A percentile compares a stretch with the other conserved stretches of the same genome.
Conservation (phyloP, 2,329 filamentous ascomycete genomes). For the Paracoccidioides lutzii region DNA sequence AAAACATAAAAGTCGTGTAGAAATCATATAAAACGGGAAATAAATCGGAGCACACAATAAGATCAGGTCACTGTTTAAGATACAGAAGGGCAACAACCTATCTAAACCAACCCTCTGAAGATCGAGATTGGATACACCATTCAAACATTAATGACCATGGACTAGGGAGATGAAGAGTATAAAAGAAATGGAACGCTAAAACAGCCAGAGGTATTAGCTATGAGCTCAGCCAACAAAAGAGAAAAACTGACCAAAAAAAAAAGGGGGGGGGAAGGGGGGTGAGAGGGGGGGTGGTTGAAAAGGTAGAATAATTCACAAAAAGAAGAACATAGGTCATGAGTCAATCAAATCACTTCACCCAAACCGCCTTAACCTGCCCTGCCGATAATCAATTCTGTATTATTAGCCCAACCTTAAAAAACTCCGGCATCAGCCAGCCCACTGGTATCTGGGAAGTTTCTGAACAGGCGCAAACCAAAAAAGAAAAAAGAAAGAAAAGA, state of each 20-base stretch:
- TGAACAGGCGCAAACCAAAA: conserved; percentile 1
- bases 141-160: no score
- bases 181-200: neutral
- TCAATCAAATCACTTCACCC: conserved; percentile 18
- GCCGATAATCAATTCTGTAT: neutral
- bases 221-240: neutral
- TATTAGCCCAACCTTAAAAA: conserved; percentile 8
- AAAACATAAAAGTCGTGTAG: neutral
- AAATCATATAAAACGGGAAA: neutral
- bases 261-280: neutral
- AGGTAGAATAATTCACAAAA: conserved; percentile 10
- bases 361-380: neutral
- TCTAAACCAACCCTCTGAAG: no score
- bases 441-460: no score
- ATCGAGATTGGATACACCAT: no score
- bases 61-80: neutral
- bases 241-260: neutral
- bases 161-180: neutral
- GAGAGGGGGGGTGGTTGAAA: no score
- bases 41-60: neutral
- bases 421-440: neutral
- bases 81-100: neutral
- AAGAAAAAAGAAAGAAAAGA: conserved; percentile 10
- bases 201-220: no score
- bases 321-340: conserved; percentile 8